A percentile compares a stretch with the other conserved stretches of the same genome.
Conservation (phyloP, 2,329 filamentous ascomycete genomes). For the Colletotrichum phormii region DNA sequence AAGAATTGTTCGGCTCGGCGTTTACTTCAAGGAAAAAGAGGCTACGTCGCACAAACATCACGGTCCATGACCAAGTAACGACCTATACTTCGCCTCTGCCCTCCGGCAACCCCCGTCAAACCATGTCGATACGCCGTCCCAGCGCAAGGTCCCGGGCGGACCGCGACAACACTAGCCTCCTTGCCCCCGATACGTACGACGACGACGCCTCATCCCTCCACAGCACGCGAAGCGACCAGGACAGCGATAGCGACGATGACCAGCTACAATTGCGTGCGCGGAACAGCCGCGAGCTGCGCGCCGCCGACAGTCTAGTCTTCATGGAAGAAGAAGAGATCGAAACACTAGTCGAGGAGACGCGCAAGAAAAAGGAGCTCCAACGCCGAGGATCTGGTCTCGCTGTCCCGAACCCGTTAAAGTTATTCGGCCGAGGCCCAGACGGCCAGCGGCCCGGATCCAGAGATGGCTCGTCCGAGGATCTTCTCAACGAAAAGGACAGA, state of each 20-base stretch:
- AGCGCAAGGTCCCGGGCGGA: conserved; percentile 21
- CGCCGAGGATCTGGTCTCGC: conserved; percentile 61
- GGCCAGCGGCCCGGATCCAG: conserved; percentile 42
- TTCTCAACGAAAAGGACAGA: conserved; percentile 63
- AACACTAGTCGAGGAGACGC: conserved; percentile 65
- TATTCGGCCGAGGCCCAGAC: conserved; percentile 53
- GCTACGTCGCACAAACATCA: conserved; percentile 8
- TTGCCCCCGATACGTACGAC: conserved; percentile 74
- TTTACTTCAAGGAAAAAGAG: background rate
- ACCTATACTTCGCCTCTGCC: background rate
- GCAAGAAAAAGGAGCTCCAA: conserved; percentile 61
- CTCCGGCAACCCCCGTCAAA: background rate
- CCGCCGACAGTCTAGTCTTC: conserved; percentile 77
- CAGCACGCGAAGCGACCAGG: conserved; percentile 73
- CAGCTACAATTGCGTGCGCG: conserved; percentile 73
- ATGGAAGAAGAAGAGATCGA: conserved; percentile 81
- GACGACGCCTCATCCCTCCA: conserved; percentile 76
- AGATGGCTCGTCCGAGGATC: conserved; percentile 60
- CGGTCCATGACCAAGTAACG: conserved; percentile 19
- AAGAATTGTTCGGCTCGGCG: conserved; percentile 11
- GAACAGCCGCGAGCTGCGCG: conserved; percentile 76
- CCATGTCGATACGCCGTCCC: conserved; percentile 34
- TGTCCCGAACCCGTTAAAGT: conserved; percentile 62
- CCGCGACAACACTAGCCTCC: conserved; percentile 58
- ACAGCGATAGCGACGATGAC: conserved; percentile 82